Percentiles rank a stretch among this genome's conserved stretches.
Conservation (phyloP, 148 eudicot genomes). For the Nyssa sinensis region DNA sequence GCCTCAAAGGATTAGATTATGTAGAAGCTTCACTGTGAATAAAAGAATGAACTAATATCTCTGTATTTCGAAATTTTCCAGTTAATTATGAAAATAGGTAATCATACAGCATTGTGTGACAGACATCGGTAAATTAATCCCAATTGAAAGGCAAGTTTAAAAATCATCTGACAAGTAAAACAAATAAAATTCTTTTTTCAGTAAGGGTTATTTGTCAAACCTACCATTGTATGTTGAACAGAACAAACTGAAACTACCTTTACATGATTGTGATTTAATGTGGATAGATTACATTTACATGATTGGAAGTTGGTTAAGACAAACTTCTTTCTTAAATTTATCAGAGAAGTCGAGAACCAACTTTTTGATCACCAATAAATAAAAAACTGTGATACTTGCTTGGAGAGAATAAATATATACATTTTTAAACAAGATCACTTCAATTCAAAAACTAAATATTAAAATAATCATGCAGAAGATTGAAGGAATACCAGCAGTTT, state of each 20-base stretch:
- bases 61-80: not conserved
- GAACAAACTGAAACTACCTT: not conserved
- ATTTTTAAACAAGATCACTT: not conserved
- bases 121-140: not conserved
- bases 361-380: not conserved
- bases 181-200: not conserved
- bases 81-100: not conserved
- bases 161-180: not conserved
- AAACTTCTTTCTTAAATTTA: not conserved
- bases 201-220: not conserved
- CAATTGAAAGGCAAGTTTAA: not conserved
- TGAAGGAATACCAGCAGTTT: slow-evolving; percentile 63
- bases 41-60: not conserved
- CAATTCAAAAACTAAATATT: not conserved
- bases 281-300: not conserved
- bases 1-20: not conserved
- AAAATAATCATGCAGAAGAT: not conserved
- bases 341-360: not conserved
- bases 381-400: too few relatives aligned
- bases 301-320: not conserved
- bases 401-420: not conserved
- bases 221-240: not conserved
- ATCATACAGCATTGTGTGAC: not conserved
- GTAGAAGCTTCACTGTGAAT: not conserved
- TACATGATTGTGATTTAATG: not conserved